Base-by-base conservation (phyloP, 2,329 filamentous ascomycete species). In the Ophiostoma tasmaniense region DNA sequence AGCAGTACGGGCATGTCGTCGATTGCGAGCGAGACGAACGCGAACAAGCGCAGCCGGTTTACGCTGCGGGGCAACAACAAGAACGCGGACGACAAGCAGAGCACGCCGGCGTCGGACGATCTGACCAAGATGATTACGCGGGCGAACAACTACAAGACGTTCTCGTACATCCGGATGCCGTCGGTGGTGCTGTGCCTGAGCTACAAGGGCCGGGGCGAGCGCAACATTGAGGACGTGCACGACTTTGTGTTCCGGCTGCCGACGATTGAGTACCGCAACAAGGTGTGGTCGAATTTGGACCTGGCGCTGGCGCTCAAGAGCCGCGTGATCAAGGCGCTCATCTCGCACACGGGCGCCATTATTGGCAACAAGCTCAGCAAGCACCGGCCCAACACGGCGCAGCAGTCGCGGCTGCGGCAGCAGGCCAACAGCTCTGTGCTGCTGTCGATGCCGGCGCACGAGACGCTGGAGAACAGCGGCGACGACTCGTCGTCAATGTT, bases 241-340 rank as follows among this genome's bases (percentile, higher is more conserved):
- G 90, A 98, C 76, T 96, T 99, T 74, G 95, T 99, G 66, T 99
- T 99, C 85, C 89, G 92, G 42, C 87, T 99, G 80, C 95, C 95
- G 3, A 90, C 91, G 1, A 89, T 99, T 64, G 95, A 99, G 77
- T 98, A 97, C 81, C 88, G 92, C 72, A 99, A 99, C 83, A 99
- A 99, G 82, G 98, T 93, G 10, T 99, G 95, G 95, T 97, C 93
- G 7, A 99, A 98, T 77, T 85, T 99, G 7, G 95, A 99, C 75
- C 86, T 99, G 11, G 93, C 94, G 0, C 83, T 98, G 65, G 90
- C 93, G 17, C 84, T 99, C 68, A 98, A 99, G 81, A 96, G 93
- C 76, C 93, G 96, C 64, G 91, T 98, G 70, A 92, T 97, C 76
- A 91, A 93, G 75, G 94, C 95, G 0, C 84, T 99, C 64, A 96